Conservation (phyloP, 306 rosid species). For the Quercus engelmannii region DNA sequence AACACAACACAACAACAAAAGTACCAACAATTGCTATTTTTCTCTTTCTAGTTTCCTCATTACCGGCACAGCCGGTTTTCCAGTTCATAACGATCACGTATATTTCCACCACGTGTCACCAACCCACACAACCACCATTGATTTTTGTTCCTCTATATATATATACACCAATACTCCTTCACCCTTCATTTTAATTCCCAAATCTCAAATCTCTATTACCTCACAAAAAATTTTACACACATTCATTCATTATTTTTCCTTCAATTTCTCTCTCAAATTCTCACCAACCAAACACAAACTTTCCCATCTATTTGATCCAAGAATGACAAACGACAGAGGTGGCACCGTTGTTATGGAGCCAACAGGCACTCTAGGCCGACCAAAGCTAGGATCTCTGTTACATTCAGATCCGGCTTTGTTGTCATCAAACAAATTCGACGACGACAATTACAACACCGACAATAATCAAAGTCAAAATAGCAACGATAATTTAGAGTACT, state of each 20-base stretch:
- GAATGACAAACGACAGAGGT: slow-evolving; percentile 45
- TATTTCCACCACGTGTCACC: slow-evolving; percentile 42
- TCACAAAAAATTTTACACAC: slow-evolving; percentile 9
- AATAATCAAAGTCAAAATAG: background rate
- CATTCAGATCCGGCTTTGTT: slow-evolving; percentile 46
- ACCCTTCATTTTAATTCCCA: background rate
- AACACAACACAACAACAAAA: background rate
- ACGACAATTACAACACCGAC: background rate
- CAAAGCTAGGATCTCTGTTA: slow-evolving; percentile 43
- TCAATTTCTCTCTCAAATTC: background rate
- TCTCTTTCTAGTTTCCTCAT: slow-evolving; percentile 17
- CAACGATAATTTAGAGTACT: background rate
- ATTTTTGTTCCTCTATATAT: slow-evolving; percentile 4
- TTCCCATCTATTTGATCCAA: background rate
- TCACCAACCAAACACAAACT: background rate
- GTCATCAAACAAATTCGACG: background rate
- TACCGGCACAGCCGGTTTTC: slow-evolving; percentile 44
- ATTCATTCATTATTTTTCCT: background rate
- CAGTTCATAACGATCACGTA: background rate
- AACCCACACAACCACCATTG: slow-evolving; percentile 12
- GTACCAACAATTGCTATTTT: background rate
- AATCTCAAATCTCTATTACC: too few species aligned
- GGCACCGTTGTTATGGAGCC: slow-evolving; percentile 40
- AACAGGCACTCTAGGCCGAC: slow-evolving; percentile 21
- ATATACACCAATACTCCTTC: background rate